Evolutionary conservation across 1,284 basidiomycete genomes (phyloP), one percentile per base, ranked within the genome.

Genomic region (Ceratobasidium sp.): DNA sequence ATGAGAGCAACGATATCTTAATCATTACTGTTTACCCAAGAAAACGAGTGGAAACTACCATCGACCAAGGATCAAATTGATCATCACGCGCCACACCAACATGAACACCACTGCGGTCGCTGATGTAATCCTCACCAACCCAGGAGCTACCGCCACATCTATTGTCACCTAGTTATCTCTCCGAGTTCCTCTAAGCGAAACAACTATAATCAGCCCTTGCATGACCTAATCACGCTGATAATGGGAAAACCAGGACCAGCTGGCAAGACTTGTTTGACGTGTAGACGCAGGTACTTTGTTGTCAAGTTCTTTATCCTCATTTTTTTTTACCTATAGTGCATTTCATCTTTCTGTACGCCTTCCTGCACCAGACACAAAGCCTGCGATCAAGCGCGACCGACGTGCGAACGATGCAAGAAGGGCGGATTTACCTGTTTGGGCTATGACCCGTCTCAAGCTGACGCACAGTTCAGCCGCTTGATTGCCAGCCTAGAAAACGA

Each of bases 201-300:
- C 4, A 20, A 13, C 20, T 15, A 46, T 7, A 7, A 46, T 15
- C 6, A 46, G 49, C 49, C 33, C 40, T 44, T 20, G 6, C 44
- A 1, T 12, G n/a, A 20, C n/a, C 33, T n/a, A 1, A 9, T n/a
- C 40, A 20, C 18, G 7, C 39, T 20, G 20, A 44, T 40, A 20
- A 64, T 42, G 40, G 15, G 61, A 44, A 64, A 64, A 44, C 42
- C 60, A 15, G 72, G 72, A 2, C 72, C 72, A 20, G 15, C 46
- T 23, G 72, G 60, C 51, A 75, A 60, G 28, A 64, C 56, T 20
- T 75, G 72, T 26, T 55, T 75, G 33, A 75, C 72, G 7, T 75
- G 72, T 44, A 75, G 55, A 53, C 72, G 55, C 6, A 75, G 72
- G 72, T 75, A 64, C 23, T n/a, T 23, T 3, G 9, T 13, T 61